Base-by-base conservation (phyloP, 768 basidiomycete species). In the Lanmaoa rubissima region DNA sequence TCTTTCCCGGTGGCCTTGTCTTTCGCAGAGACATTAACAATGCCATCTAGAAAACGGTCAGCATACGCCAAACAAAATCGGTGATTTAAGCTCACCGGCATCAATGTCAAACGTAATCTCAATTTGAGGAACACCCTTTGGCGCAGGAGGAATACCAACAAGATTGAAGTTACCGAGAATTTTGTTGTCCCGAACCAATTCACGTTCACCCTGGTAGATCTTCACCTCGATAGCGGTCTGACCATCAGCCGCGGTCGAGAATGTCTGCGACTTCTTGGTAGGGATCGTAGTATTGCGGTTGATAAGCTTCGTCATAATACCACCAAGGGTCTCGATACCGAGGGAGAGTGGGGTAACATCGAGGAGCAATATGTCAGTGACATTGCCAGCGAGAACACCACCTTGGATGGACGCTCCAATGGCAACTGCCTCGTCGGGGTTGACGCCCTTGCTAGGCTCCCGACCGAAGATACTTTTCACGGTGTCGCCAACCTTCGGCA, bases 141-240 rank as follows among this genome's bases (percentile, higher is more conserved):
- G 85, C 13, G 86, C 85, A 35, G 88, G 88, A 6, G 97, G 96
- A 55, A 99, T 94, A 50, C 96, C 97, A 58, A 95, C 93, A 59
- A 99, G 90, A 78, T 98, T 97, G 88, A 99, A 99, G 81, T 98
- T 96, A 60, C 97, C 97, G 55, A 99, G 88, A 8, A 98, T 77
- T 77, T 98, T 99, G 87, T 98, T 98, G 79, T 98, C 97, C 53
- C 91, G 82, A 55, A 98, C 95, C 64, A 98, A 86, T 72, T 98
- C 97, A 79, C 97, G 95, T 80, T 99, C 97, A 69, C 97, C 97
- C 78, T 99, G 97, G 82, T 85, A 99, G 65, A 99, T 94, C 86
- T 98, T 98, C 74, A 99, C 96, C 74, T 98, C 95, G 62, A 99
- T 98, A 38, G 96, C 95, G n/a, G 91, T 96, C 76, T 99, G 97